These are phyloP conservation scores for Mycosphaerelloides madeirae DNA, from an alignment of 2,329 filamentous ascomycete species.

Conservation along the genomic window DNA sequence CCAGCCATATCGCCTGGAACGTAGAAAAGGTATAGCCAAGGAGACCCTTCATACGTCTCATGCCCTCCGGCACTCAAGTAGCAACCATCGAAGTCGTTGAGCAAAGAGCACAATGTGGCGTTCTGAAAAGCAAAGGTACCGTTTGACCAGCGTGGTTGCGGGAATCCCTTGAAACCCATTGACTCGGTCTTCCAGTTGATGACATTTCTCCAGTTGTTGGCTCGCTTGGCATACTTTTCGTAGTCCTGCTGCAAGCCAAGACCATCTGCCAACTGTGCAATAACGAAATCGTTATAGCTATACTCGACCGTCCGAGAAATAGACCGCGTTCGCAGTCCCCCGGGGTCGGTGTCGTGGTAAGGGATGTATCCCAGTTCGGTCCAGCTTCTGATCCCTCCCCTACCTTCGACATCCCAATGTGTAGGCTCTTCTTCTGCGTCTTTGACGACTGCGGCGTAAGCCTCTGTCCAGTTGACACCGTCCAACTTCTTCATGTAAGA, in stretches of 20 bases:
- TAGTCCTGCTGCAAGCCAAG: slow-evolving; percentile 53
- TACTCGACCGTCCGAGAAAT: slow-evolving; percentile 37
- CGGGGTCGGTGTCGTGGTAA: slow-evolving; percentile 45
- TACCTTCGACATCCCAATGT: slow-evolving; percentile 34
- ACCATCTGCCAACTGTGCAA: slow-evolving; percentile 56
- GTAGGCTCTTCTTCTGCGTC: slow-evolving; percentile 28
- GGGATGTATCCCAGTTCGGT: slow-evolving; percentile 38
- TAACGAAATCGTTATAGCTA: slow-evolving; percentile 69
- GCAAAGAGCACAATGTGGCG: slow-evolving; percentile 16
- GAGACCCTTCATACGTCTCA: slow-evolving; percentile 19
- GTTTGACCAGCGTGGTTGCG: slow-evolving; percentile 16
- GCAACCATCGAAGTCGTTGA: slow-evolving; percentile 19
- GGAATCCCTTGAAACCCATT: slow-evolving; percentile 21
- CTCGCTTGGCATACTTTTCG: slow-evolving; percentile 53
- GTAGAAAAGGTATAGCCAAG: slow-evolving; percentile 21
- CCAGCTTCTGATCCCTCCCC: slow-evolving; percentile 39
- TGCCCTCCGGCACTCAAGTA: slow-evolving; percentile 35
- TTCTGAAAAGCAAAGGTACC: slow-evolving; percentile 19
- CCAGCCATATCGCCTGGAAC: slow-evolving; percentile 19
- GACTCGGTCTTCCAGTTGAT: slow-evolving; percentile 17
- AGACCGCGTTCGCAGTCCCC: slow-evolving; percentile 53
- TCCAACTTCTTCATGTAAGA: slow-evolving; percentile 59
- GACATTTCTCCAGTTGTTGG: slow-evolving; percentile 54
- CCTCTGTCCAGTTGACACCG: slow-evolving; percentile 40
- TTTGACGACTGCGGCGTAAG: slow-evolving; percentile 29